These are phyloP conservation scores for Berkeleyomyces rouxiae DNA, from an alignment of 2,329 filamentous ascomycete genomes.

Conservation along the genomic window DNA sequence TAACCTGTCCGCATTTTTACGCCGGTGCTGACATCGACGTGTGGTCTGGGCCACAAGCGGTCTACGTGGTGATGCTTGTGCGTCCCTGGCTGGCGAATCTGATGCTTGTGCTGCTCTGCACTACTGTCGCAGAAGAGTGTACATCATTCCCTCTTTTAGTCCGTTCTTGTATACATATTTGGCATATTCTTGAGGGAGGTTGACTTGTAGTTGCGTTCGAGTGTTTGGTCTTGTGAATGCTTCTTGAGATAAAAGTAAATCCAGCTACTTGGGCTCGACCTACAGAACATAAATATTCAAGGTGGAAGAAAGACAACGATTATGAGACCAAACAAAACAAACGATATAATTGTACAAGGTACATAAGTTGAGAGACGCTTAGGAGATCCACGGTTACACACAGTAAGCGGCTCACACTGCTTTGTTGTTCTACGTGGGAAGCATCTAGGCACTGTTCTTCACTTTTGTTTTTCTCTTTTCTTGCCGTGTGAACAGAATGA, in stretches of 20 bases:
- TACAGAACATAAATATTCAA: not conserved
- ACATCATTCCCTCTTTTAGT: no score
- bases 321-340: not conserved
- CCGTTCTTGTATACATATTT: no score
- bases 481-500: not conserved
- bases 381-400: not conserved
- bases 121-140: no score
- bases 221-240: no score
- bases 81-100: no score
- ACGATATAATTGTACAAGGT: constrained; percentile 3
- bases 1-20: not conserved
- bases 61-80: no score
- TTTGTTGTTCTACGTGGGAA: not conserved
- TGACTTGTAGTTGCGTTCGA: no score
- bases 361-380: not conserved
- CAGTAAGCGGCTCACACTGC: not conserved
- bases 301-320: not conserved
- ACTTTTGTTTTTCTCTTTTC: not conserved
- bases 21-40: no score
- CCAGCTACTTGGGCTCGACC: not conserved
- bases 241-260: not conserved
- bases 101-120: no score
- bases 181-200: no score
- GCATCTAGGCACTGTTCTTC: constrained; percentile 3
- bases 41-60: no score